Percentiles rank a stretch among this genome's conserved stretches.
Conservation (phyloP, 768 basidiomycete species). For the Lactarius indigo region DNA sequence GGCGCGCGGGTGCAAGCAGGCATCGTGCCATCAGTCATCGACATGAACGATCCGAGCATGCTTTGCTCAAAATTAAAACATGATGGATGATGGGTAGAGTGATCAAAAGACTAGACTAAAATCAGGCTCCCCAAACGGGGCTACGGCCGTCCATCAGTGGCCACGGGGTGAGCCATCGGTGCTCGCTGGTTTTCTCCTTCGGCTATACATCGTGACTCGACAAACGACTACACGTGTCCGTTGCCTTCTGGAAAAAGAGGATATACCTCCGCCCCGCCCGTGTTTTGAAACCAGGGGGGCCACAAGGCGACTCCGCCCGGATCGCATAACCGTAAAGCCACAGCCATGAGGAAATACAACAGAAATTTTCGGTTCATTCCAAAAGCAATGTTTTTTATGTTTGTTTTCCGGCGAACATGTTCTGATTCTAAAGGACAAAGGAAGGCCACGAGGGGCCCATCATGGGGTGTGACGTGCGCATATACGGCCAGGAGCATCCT, state of each 20-base stretch:
- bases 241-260: conserved; percentile 2
- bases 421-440: conserved; percentile 15
- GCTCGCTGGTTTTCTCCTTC: background rate
- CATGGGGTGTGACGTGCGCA: background rate
- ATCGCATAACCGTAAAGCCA: background rate
- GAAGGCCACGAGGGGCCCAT: conserved; percentile 7
- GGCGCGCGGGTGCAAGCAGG: background rate
- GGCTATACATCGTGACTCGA: background rate
- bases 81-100: background rate
- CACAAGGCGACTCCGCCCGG: background rate
- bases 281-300: background rate
- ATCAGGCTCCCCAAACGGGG: background rate
- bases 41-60: background rate
- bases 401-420: conserved; percentile 2
- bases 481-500: background rate
- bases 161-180: background rate
- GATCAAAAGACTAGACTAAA: background rate
- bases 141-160: background rate
- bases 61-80: background rate
- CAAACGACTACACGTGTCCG: background rate
- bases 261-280: background rate
- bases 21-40: background rate
- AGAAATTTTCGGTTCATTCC: background rate
- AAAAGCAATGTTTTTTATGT: background rate
- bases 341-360: background rate